Conservation (phyloP, 2,329 filamentous ascomycete species). For the Colletotrichum tabaci region DNA sequence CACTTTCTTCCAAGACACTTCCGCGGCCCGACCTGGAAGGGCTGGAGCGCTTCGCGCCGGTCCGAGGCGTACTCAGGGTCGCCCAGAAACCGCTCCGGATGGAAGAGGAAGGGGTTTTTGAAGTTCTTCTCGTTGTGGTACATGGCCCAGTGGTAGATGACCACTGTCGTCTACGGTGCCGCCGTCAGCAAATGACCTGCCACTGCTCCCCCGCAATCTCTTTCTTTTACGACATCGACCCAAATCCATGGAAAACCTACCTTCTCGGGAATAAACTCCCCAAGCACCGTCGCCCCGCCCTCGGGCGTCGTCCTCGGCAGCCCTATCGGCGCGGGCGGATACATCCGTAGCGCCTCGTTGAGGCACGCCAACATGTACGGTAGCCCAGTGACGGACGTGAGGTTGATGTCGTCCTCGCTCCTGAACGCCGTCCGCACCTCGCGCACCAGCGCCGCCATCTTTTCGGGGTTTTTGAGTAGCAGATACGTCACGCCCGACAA, state of each 20-base stretch:
- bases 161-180: conserved; percentile 49
- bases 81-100: conserved; percentile 58
- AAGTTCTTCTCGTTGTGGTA: conserved; percentile 53
- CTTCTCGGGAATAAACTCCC: conserved; percentile 51
- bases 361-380: conserved; percentile 58
- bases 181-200: background rate
- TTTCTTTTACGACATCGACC: background rate
- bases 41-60: conserved; percentile 46
- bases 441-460: conserved; percentile 49
- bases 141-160: conserved; percentile 54
- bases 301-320: conserved; percentile 49
- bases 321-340: conserved; percentile 49
- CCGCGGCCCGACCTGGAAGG: conserved; percentile 50
- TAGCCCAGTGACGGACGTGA: conserved; percentile 50
- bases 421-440: conserved; percentile 57
- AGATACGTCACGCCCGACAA: conserved; percentile 48
- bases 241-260: conserved; percentile 44
- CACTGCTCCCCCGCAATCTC: background rate
- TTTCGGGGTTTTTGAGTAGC: conserved; percentile 50
- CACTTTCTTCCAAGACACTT: conserved; percentile 53
- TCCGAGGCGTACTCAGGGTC: conserved; percentile 46
- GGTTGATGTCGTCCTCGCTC: conserved; percentile 53
- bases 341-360: conserved; percentile 60
- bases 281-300: conserved; percentile 52
- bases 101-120: conserved; percentile 59